Conservation (phyloP, 257 asterid species). For the Ajuga chamaepitys region DNA sequence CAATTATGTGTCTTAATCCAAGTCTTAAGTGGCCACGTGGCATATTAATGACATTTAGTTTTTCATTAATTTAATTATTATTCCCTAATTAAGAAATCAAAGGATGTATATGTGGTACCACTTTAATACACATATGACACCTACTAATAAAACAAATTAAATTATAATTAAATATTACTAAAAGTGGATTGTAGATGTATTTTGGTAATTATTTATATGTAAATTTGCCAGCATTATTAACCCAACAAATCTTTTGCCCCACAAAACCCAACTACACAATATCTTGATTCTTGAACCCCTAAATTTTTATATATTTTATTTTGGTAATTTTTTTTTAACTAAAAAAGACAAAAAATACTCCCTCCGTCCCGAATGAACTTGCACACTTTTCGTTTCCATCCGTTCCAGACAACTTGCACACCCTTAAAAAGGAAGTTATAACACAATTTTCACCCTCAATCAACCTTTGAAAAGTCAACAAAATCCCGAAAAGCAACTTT, state of each 20-base stretch:
- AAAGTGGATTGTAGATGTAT: neutral
- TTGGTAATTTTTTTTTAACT: neutral
- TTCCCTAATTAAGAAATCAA: neutral
- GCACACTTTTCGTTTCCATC: no score
- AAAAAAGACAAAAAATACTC: neutral
- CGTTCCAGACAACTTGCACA: no score
- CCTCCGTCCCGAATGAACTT: no score
- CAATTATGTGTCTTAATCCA: neutral
- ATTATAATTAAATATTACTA: neutral
- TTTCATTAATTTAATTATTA: neutral
- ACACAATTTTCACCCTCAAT: no score
- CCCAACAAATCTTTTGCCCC: conserved; percentile 18
- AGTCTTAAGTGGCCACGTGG: conserved; percentile 13
- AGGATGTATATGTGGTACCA: conserved; percentile 8
- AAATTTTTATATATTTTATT: neutral
- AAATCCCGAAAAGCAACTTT: no score
- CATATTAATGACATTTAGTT: neutral
- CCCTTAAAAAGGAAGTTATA: no score
- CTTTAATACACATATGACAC: conserved; percentile 1
- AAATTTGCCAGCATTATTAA: conserved; percentile 16
- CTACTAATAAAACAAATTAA: neutral
- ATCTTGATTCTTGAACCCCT: conserved; percentile 4
- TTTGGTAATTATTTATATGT: neutral
- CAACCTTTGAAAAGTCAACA: no score
- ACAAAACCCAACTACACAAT: conserved; percentile 18